A percentile compares a stretch with the other conserved stretches of the same genome.
Evolutionary conservation across 176 grass and related monocot species (phyloP).

Genomic region (Aegilops speltoides): DNA sequence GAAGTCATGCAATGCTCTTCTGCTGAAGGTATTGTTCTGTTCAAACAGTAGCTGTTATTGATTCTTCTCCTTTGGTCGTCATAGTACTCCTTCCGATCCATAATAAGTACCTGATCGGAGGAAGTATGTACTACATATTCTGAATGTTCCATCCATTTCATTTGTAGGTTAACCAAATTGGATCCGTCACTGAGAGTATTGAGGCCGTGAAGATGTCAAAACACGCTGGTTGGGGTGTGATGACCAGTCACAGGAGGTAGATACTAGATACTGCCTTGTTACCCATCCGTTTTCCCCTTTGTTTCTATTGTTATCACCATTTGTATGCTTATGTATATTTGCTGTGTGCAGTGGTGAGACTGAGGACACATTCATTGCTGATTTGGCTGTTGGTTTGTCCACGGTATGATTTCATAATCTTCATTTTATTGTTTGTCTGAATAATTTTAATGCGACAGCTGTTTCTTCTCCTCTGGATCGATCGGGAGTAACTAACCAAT

Average conservation of each 20-base stretch:
- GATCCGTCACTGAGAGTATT: constrained; percentile 89
- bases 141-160: neutral
- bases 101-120: no score
- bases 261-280: neutral
- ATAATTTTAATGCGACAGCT: no score
- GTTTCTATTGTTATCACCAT: neutral
- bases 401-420: constrained; percentile 43
- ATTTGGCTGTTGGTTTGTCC: constrained; percentile 79
- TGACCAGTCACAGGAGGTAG: constrained; percentile 94
- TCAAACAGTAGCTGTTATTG: neutral
- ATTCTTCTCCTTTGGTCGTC: no score
- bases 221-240: constrained; percentile 80
- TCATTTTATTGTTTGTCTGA: neutral
- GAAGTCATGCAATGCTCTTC: constrained; percentile 96
- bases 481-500: neutral
- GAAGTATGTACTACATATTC: neutral
- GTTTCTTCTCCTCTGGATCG: no score
- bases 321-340: neutral
- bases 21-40: constrained; percentile 56
- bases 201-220: constrained; percentile 97
- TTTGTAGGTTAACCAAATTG: constrained; percentile 88
- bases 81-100: no score
- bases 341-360: constrained; percentile 67
- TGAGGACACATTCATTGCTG: constrained; percentile 96
- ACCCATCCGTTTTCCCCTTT: neutral